Percentiles rank a stretch among this genome's conserved stretches.
Conservation (phyloP, 495 filamentous ascomycete genomes). For the Neurospora sp. region DNA sequence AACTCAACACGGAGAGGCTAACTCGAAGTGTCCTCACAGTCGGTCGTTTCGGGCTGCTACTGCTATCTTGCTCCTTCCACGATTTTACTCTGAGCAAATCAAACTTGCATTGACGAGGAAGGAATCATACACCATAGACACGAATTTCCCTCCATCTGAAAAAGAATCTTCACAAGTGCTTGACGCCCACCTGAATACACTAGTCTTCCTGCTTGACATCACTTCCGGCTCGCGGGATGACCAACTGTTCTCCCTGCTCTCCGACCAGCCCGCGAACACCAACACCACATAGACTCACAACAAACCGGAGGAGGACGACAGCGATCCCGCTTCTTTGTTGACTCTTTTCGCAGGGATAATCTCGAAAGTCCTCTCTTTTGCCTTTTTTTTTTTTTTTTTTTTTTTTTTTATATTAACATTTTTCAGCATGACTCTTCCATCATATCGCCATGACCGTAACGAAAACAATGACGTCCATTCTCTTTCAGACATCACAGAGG, state of each 20-base stretch:
- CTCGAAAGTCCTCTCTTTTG: neutral
- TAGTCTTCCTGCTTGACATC: neutral
- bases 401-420: neutral
- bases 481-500: neutral
- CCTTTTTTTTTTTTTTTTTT: neutral
- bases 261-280: neutral
- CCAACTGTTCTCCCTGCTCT: neutral
- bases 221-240: neutral
- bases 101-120: neutral
- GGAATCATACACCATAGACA: neutral
- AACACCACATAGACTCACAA: neutral
- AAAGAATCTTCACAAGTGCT: neutral
- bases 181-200: neutral
- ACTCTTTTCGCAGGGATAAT: neutral
- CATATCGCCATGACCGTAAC: neutral
- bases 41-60: neutral
- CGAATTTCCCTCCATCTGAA: neutral
- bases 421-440: neutral
- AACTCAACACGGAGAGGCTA: neutral
- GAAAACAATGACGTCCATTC: neutral
- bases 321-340: neutral
- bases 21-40: neutral
- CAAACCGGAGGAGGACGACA: neutral
- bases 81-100: neutral
- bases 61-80: neutral